Base-by-base conservation (phyloP, 2,329 filamentous ascomycete genomes). In the Aspergillus sp. region DNA sequence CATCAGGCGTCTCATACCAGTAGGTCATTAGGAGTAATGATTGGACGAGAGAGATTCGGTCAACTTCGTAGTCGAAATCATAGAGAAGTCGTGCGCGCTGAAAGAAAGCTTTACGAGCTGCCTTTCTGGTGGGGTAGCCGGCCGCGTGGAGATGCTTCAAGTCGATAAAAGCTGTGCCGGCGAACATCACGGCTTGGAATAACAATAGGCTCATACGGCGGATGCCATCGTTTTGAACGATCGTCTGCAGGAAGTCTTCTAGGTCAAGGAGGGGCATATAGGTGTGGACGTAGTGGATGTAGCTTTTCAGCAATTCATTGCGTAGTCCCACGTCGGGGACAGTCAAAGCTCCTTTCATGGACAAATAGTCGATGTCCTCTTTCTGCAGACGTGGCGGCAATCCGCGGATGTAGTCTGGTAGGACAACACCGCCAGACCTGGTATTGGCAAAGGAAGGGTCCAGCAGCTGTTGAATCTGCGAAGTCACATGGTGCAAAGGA, bases 1-100 rank as follows among this genome's bases (percentile, higher is more conserved):
- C 94, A 77, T 97, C 92, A 0, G 93, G 93, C 11, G 92, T 96
- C 77, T 97, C 93, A 75, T 97, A 97, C 90, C 94, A 98, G 75
- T 96, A 96, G 3, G 93, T 96, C 90, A 97, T 93, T 61, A 97
- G 83, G 23, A 97, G 82, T 21, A 97, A 82, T 4, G 91, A 89
- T 77, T 97, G 94, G 15, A 97, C 92, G 23, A 97, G 84, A 19
- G 92, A 87, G 60, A 97, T 88, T 54, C 93, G 90, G 75, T 97
- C 93, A 48, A 88, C 86, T 77, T 98, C 94, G 75, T 96, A 96
- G 75, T 98, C 94, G 67, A 96, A 96, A 73, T 97, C 93, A 77
- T 97, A 97, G 17, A 98, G 83, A 3, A 95, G 83, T 87, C 92
- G 90, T 42, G 92, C 90, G 77, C 90, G 93, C 67, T 91, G 88